Base-by-base conservation (phyloP, 768 basidiomycete species). In the Cyathus striatus region DNA sequence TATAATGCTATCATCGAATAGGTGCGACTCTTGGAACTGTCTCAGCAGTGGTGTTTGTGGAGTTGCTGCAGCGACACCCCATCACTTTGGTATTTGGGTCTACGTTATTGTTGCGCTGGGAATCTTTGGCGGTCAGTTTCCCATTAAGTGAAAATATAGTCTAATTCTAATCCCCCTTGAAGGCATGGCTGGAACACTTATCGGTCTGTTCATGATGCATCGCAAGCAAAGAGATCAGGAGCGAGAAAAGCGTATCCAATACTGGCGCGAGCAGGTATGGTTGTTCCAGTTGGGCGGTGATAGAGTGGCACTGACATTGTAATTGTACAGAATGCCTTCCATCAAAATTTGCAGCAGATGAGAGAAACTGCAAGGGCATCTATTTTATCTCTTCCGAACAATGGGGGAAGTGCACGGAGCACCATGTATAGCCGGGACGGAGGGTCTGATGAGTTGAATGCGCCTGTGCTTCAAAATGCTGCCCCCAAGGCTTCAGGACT, bases 201-300 rank as follows among this genome's bases (percentile, higher is more conserved):
- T 78, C 41, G 72, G 75, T 3, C 68, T 94, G 25, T 91, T 78
- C 65, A 69, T 81, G 52, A 52, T 86, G 5, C 90, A 92, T 53
- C 68, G 81, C 27, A 77, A 79, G 50, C 77, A 85, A 49, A 79
- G 90, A 51, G 81, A 82, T 32, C 62, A 69, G 45, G 89, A 92
- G 54, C 83, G 87, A 36, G 83, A 87, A 65, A 90, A 85, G 62
- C 83, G 90, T 50, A 66, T 82, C 33, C 88, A 90, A 57, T 92
- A 93, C 64, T 92, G 90, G 84, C 81, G 83, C 51, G 90, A 93
- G 67, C 90, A 90, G 73, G 84, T 81, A 49, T 39, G 52, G 13
- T 20, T 14, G 20, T n/a, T 5, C 9, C 9, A 35, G 21, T 41
- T 27, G 36, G 36, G 12, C 12, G 16, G n/a, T 18, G n/a, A 33